These are phyloP conservation scores for Thyridium curvatum DNA, from an alignment of 2,329 filamentous ascomycete genomes.

Conservation along the genomic window DNA sequence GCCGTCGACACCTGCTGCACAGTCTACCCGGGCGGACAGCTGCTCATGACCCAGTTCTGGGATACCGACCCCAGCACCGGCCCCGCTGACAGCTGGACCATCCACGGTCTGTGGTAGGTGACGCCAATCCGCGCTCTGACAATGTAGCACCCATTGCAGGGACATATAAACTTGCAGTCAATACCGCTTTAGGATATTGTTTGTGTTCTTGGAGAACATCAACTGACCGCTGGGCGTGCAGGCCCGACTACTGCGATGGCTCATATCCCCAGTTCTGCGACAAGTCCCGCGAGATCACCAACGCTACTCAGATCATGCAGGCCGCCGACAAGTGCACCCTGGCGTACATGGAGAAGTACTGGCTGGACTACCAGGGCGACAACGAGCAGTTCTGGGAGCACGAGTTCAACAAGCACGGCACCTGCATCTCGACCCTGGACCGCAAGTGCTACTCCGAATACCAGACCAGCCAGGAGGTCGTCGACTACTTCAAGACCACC, in stretches of 20 bases:
- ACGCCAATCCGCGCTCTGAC: no score
- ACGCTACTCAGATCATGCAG: slow-evolving; percentile 58
- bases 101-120: slow-evolving; percentile 57
- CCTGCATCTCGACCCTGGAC: slow-evolving; percentile 62
- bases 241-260: slow-evolving; percentile 42
- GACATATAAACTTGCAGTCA: no score
- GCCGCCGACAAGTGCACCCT: slow-evolving; percentile 51
- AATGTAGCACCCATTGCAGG: no score
- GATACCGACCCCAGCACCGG: slow-evolving; percentile 50
- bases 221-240: neutral
- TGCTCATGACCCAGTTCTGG: slow-evolving; percentile 59
- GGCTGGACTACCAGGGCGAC: slow-evolving; percentile 38
- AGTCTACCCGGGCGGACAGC: slow-evolving; percentile 48
- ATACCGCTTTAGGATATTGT: no score
- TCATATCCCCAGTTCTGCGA: slow-evolving; percentile 65
- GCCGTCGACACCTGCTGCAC: slow-evolving; percentile 51
- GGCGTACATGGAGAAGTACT: slow-evolving; percentile 62
- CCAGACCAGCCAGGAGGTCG: slow-evolving; percentile 48
- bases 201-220: no score
- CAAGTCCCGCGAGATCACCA: slow-evolving; percentile 56
- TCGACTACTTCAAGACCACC: slow-evolving; percentile 57
- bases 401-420: slow-evolving; percentile 63
- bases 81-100: slow-evolving; percentile 49
- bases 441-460: slow-evolving; percentile 57
- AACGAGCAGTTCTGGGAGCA: slow-evolving; percentile 52